Evolutionary conservation across 2,329 filamentous ascomycete species (phyloP).

Genomic region (Dactylellina cionopaga): DNA sequence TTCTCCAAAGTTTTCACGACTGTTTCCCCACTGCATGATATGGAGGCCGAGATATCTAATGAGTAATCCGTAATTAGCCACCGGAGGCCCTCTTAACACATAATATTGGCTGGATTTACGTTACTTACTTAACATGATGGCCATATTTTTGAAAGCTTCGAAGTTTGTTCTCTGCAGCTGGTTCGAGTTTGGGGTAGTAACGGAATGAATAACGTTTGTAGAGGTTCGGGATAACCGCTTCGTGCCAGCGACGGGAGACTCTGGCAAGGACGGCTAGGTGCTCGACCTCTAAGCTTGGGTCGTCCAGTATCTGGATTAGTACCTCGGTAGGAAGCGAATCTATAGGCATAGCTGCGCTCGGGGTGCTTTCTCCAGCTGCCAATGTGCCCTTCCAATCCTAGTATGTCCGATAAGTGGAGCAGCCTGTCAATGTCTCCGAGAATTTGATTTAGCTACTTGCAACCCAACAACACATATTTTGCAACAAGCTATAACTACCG

Average conservation of each 20-base stretch:
- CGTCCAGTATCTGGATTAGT: conserved; percentile 33
- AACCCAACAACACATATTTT: neutral
- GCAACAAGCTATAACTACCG: neutral
- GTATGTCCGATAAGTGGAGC: neutral
- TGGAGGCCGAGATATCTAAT: conserved; percentile 13
- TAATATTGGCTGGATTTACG: neutral
- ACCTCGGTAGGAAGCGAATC: conserved; percentile 34
- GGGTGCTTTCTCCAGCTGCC: no score
- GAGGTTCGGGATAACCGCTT: conserved; percentile 22
- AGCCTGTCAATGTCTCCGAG: no score
- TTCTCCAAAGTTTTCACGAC: neutral
- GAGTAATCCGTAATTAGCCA: neutral
- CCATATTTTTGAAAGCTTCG: conserved; percentile 41
- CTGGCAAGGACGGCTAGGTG: conserved; percentile 24
- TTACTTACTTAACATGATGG: conserved; percentile 23
- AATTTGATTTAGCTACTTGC: neutral
- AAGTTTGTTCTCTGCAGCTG: conserved; percentile 8
- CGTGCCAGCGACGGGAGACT: conserved; percentile 37
- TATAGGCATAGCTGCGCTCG: conserved; percentile 28
- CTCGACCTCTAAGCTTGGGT: conserved; percentile 2
- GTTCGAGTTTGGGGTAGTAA: neutral
- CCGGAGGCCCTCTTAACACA: neutral
- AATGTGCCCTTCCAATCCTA: no score
- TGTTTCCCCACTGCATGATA: conserved; percentile 4
- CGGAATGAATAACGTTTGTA: conserved; percentile 38